Evolutionary conservation across 805 yeast species (phyloP), one percentile per base, ranked within the genome.

Genomic region (Ogataea pilisensis): DNA sequence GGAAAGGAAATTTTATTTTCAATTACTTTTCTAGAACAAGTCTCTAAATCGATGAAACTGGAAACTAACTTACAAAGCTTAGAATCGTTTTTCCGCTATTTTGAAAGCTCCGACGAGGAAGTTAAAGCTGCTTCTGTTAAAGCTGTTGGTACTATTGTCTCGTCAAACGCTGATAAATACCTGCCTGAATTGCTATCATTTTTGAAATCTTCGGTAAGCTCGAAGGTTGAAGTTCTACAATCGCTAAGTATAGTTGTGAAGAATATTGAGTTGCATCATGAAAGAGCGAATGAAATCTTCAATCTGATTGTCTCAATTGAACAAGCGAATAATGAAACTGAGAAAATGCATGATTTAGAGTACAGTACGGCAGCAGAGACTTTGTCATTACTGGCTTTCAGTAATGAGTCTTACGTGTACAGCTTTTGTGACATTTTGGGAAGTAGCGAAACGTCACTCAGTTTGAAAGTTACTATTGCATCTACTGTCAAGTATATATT

Each of bases 141-240:
- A 36, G 68, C 82, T 0, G 54, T 79, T 22, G 83, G 85, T 2
- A 68, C 72, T 11, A 55, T 76, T 19, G 64, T 74, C 8, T 60
- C 71, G 3, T 60, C 61, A 28, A 64, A 75, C 44, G 51, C 69
- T 6, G 50, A 56, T 2, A 55, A 46, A 4, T 68, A 70, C 41
- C 51, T 76, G n/a, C 64, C 70, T 0, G 46, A 44, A 8, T 45
- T 78, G 35, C 48, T 79, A 27, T 34, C 46, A 0, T 50, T 54
- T 31, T 49, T 57, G 32, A 35, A 37, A 3, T 26, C 33, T 11
- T 35, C 40, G 9, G 8, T 31, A 13, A 21, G 29, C 5, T 29
- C 27, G 13, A 29, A 30, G 16, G 33, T 44, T 14, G 35, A 45
- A 9, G 16, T 41, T 14, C 31, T 49, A 14, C 46, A 39, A 30